A percentile compares a stretch with the other conserved stretches of the same genome.
phyloP scores from a whole-genome alignment of 2,329 filamentous ascomycete species.

The Colletotrichum sidae region DNA sequence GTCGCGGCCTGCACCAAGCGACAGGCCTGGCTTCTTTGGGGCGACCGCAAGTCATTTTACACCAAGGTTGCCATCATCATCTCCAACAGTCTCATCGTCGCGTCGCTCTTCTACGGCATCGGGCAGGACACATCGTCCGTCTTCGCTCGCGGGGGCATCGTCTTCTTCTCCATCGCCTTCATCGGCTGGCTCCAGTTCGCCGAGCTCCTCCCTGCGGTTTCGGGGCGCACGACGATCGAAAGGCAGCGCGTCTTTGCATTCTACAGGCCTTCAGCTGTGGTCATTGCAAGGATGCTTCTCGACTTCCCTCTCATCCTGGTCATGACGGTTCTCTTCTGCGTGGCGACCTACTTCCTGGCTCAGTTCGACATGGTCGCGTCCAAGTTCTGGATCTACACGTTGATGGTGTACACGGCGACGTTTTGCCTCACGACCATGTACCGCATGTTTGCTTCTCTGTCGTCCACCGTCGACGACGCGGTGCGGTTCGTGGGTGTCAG shows the following conservation, averaged over 20 bases:
- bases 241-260: constrained; percentile 33
- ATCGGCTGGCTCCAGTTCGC: constrained; percentile 38
- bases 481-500: constrained; percentile 53
- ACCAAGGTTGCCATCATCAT: constrained; percentile 86
- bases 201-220: constrained; percentile 28
- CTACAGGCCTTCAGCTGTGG: constrained; percentile 36
- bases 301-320: constrained; percentile 31
- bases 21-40: constrained; percentile 83
- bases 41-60: constrained; percentile 79
- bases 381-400: constrained; percentile 36
- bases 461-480: constrained; percentile 71
- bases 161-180: constrained; percentile 37
- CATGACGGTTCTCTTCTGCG: constrained; percentile 28
- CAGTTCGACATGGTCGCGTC: constrained; percentile 33
- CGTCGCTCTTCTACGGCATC: constrained; percentile 81
- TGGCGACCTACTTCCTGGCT: constrained; percentile 33
- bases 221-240: constrained; percentile 33
- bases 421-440: constrained; percentile 37
- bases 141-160: constrained; percentile 16
- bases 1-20: constrained; percentile 76
- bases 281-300: constrained; percentile 25
- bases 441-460: constrained; percentile 63
- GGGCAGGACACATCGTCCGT: constrained; percentile 43
- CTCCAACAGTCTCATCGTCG: constrained; percentile 78
- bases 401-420: constrained; percentile 33